Evolutionary conservation across 208 protist species (phyloP).

Genomic region (Leishmania martiniquensis): DNA sequence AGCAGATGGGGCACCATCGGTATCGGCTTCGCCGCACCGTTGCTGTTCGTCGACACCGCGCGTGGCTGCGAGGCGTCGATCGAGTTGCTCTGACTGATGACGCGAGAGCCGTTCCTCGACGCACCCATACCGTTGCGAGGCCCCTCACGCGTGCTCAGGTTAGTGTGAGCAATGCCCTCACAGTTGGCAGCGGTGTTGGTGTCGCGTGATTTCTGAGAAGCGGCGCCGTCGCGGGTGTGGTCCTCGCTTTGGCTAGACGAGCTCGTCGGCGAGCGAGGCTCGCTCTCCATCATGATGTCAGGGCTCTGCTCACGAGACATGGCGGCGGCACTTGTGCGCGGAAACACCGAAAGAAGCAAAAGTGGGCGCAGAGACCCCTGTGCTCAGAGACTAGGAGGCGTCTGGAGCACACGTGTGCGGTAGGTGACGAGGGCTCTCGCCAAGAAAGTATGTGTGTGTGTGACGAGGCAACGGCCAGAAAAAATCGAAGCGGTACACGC

Average conservation of each 20-base stretch:
- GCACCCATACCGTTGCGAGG: not conserved
- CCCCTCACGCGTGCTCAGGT: not conserved
- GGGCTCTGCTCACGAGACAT: conserved; percentile 29
- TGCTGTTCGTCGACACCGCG: not conserved
- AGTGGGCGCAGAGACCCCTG: not conserved
- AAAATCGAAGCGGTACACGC: too few relatives aligned
- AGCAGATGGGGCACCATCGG: conserved; percentile 14
- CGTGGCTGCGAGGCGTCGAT: not conserved
- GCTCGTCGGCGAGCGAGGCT: not conserved
- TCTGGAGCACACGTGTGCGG: not conserved
- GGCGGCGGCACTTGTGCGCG: not conserved
- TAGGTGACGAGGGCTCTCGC: too few relatives aligned
- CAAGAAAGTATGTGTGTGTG: too few relatives aligned
- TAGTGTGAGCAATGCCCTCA: not conserved
- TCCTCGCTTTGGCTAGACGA: conserved; percentile 2
- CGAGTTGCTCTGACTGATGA: not conserved
- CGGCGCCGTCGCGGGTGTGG: not conserved
- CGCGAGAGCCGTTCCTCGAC: not conserved
- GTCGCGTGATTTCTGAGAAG: too few relatives aligned
- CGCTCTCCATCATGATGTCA: conserved; percentile 11
- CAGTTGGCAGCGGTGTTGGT: not conserved
- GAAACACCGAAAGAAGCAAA: not conserved
- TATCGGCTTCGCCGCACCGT: not conserved
- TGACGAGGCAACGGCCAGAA: not conserved
- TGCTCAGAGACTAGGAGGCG: not conserved